A percentile compares a stretch with the other conserved stretches of the same genome.
Evolutionary conservation across 2,329 filamentous ascomycete genomes (phyloP).

Genomic region (Microsporum canis): DNA sequence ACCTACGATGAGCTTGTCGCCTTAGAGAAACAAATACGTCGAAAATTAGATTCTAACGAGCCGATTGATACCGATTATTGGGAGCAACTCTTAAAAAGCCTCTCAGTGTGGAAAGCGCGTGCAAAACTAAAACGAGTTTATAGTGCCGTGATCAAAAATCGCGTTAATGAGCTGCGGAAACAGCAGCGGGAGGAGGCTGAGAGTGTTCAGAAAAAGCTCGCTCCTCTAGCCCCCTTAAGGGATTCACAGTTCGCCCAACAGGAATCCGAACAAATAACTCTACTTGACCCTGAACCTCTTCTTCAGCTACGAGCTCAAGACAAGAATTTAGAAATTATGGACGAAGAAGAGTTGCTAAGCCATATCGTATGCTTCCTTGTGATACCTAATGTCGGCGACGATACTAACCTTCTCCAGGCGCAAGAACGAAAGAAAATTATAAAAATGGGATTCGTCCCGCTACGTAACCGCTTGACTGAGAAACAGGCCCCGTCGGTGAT

Average conservation of each 20-base stretch:
- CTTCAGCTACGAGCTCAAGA: constrained; percentile 54
- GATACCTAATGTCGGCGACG: not conserved
- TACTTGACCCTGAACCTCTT: constrained; percentile 54
- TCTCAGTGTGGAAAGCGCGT: constrained; percentile 85
- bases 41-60: constrained; percentile 78
- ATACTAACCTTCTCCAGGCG: constrained; percentile 22
- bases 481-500: constrained; percentile 23
- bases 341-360: constrained; percentile 48
- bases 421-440: constrained; percentile 50
- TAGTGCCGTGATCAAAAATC: constrained; percentile 59
- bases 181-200: constrained; percentile 58
- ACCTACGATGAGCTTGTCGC: constrained; percentile 73
- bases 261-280: constrained; percentile 13
- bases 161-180: constrained; percentile 54
- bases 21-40: constrained; percentile 74
- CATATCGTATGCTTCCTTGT: constrained; percentile 36
- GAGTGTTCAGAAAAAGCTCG: constrained; percentile 42
- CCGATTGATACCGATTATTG: constrained; percentile 95
- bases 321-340: constrained; percentile 46
- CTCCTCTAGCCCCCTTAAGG: constrained; percentile 34
- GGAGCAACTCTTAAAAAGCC: constrained; percentile 77
- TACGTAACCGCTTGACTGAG: constrained; percentile 36
- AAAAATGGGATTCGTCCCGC: constrained; percentile 58
- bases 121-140: constrained; percentile 70
- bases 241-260: not conserved